Conservation (phyloP, 1,284 basidiomycete species). For the Afroboletus lepidellus region DNA sequence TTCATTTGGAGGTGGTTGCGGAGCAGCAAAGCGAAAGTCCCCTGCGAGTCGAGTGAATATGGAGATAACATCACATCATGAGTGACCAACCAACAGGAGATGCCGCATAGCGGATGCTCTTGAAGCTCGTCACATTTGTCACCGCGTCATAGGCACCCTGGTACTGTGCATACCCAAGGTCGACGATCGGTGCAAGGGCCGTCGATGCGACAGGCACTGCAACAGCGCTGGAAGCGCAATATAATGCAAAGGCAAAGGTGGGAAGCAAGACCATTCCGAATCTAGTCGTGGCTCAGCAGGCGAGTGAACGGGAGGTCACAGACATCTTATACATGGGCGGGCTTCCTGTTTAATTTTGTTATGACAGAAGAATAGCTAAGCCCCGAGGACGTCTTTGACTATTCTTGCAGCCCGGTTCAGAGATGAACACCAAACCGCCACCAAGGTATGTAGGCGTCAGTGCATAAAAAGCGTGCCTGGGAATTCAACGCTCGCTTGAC, state of each 20-base stretch:
- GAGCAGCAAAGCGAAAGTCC: slow-evolving; percentile 14
- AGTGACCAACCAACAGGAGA: slow-evolving; percentile 12
- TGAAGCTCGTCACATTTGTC: slow-evolving; percentile 13
- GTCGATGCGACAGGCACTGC: neutral
- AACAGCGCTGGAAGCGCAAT: neutral
- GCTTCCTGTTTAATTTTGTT: neutral
- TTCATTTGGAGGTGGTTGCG: neutral
- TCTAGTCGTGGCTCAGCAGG: neutral
- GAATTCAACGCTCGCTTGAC: neutral
- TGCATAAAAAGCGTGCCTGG: neutral
- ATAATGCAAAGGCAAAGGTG: neutral
- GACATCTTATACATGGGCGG: neutral
- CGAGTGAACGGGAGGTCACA: neutral
- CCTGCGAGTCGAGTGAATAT: slow-evolving; percentile 9
- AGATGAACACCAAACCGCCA: neutral
- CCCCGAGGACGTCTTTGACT: neutral
- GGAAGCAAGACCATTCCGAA: neutral
- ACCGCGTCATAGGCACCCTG: slow-evolving; percentile 1
- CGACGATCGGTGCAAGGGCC: neutral
- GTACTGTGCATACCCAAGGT: neutral
- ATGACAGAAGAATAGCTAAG: neutral
- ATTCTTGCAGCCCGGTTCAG: neutral
- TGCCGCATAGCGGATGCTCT: slow-evolving; percentile 15
- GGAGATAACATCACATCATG: neutral
- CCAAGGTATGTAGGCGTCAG: neutral